Evolutionary conservation across 768 basidiomycete genomes (phyloP).

Genomic region (Porpolomopsis calyptriformis): DNA sequence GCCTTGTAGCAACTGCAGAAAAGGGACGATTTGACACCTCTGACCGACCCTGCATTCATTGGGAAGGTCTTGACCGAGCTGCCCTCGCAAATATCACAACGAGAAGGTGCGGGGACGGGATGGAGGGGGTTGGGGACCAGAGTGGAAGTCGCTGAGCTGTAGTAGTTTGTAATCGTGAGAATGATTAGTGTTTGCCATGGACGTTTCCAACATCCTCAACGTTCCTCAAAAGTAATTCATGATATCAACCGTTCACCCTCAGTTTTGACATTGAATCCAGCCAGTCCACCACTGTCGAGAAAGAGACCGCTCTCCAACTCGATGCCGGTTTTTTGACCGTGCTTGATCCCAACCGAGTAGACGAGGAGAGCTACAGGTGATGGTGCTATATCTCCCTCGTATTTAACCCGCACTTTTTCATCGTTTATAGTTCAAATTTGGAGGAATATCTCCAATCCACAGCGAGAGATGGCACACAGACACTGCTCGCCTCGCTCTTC

Average conservation of each 20-base stretch:
- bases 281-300: constrained; percentile 60
- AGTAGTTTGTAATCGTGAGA: neutral
- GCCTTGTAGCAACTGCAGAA: constrained; percentile 47
- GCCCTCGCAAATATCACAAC: constrained; percentile 46
- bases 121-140: constrained; percentile 77
- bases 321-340: constrained; percentile 79
- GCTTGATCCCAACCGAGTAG: constrained; percentile 80
- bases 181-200: constrained; percentile 35
- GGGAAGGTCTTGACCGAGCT: constrained; percentile 58
- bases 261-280: constrained; percentile 29
- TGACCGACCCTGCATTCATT: constrained; percentile 82
- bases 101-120: constrained; percentile 57
- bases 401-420: neutral
- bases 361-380: constrained; percentile 75
- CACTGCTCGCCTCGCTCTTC: constrained; percentile 72
- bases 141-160: constrained; percentile 41
- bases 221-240: too few species aligned
- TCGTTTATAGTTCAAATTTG: constrained; percentile 47
- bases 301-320: constrained; percentile 67
- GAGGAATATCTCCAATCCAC: constrained; percentile 73
- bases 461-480: constrained; percentile 74
- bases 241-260: too few species aligned
- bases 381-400: constrained; percentile 15
- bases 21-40: constrained; percentile 73
- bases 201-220: constrained; percentile 73